phyloP scores from a whole-genome alignment of 352 stramenopile genomes.

The Phytophthora brassicae region DNA sequence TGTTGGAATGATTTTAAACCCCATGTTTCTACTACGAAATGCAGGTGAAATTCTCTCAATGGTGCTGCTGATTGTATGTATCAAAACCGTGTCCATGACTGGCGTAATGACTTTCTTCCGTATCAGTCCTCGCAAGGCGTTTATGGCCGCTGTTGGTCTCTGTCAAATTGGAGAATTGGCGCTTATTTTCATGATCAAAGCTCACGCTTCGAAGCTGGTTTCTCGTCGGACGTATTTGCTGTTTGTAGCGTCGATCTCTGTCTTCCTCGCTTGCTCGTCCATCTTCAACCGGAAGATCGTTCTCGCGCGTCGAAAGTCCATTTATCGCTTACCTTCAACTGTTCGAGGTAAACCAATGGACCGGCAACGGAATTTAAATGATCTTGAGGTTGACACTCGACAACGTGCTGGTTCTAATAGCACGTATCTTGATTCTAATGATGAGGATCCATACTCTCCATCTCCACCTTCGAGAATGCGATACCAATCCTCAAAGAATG shows the following conservation, averaged over 20 bases:
- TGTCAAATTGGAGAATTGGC: slow-evolving; percentile 86
- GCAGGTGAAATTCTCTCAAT: slow-evolving; percentile 80
- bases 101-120: slow-evolving; percentile 82
- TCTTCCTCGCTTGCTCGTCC: slow-evolving; percentile 83
- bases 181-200: slow-evolving; percentile 92
- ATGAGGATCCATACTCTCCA: slow-evolving; percentile 28
- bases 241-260: slow-evolving; percentile 76
- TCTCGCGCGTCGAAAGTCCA: slow-evolving; percentile 56
- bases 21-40: slow-evolving; percentile 79
- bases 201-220: slow-evolving; percentile 79
- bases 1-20: slow-evolving; percentile 87
- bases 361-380: slow-evolving; percentile 17
- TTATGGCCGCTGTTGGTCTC: slow-evolving; percentile 71
- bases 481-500: slow-evolving; percentile 29
- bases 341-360: slow-evolving; percentile 23
- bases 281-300: slow-evolving; percentile 77
- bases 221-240: slow-evolving; percentile 81
- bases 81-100: slow-evolving; percentile 79
- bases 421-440: slow-evolving; percentile 31
- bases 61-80: slow-evolving; percentile 73
- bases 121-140: slow-evolving; percentile 70
- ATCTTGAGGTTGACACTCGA: slow-evolving; percentile 11
- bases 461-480: slow-evolving; percentile 31
- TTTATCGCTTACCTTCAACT: slow-evolving; percentile 57
- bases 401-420: slow-evolving; percentile 28